These are phyloP conservation scores for Micromonas commoda DNA, from an alignment of 139 green algal species.

Conservation along the genomic window DNA sequence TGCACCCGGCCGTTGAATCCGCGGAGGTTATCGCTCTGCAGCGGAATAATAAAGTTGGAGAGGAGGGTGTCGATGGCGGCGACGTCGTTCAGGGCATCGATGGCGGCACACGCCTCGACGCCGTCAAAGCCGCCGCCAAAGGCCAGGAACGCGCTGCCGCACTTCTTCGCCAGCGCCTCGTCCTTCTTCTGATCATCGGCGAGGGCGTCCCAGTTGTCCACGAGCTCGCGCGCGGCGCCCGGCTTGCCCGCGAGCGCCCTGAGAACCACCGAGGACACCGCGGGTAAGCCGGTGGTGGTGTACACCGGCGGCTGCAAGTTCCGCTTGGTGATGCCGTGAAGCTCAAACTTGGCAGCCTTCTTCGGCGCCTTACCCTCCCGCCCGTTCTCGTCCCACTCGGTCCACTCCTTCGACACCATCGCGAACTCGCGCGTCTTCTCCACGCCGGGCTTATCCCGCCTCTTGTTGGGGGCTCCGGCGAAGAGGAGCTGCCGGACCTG, in stretches of 20 bases:
- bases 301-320: conserved; percentile 2
- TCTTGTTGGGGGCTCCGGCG: conserved; percentile 40
- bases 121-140: conserved; percentile 63
- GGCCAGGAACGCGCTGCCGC: conserved; percentile 66
- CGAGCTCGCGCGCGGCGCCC: conserved; percentile 57
- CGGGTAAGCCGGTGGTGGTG: conserved; percentile 25
- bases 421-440: conserved; percentile 27
- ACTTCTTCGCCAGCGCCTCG: conserved; percentile 44
- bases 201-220: conserved; percentile 39
- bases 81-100: conserved; percentile 41
- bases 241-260: conserved; percentile 69
- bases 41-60: conserved; percentile 85
- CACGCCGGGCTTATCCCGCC: conserved; percentile 35
- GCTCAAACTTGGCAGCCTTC: conserved; percentile 1
- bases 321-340: conserved; percentile 14
- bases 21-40: conserved; percentile 59
- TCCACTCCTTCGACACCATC: conserved; percentile 15
- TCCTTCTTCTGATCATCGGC: conserved; percentile 33
- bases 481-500: conserved; percentile 43
- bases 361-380: conserved; percentile 22
- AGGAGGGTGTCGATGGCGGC: conserved; percentile 91
- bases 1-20: conserved; percentile 62
- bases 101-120: conserved; percentile 67
- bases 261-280: conserved; percentile 48
- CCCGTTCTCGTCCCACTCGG: conserved; percentile 2